These are phyloP conservation scores for Coniochaeta ligniaria DNA, from an alignment of 2,329 filamentous ascomycete genomes.

Conservation along the genomic window DNA sequence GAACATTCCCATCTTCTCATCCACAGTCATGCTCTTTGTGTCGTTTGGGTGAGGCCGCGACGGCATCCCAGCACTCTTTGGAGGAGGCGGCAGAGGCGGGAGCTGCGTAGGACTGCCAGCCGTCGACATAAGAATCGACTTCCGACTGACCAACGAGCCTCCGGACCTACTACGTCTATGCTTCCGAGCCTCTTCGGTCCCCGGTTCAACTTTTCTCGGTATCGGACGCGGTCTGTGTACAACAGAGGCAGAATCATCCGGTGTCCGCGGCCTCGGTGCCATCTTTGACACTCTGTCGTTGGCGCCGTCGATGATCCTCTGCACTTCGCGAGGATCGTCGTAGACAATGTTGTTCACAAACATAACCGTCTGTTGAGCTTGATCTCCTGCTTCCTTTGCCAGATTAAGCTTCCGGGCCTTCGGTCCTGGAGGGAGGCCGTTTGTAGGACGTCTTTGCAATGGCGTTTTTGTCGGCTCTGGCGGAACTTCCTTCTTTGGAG, in stretches of 20 bases:
- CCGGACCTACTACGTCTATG: slow-evolving; percentile 44
- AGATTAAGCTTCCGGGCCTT: slow-evolving; percentile 27
- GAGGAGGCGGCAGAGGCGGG: slow-evolving; percentile 43
- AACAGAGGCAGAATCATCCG: slow-evolving; percentile 26
- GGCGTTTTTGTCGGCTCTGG: slow-evolving; percentile 28
- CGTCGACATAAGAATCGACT: slow-evolving; percentile 34
- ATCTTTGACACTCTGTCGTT: slow-evolving; percentile 22
- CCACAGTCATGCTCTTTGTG: slow-evolving; percentile 50
- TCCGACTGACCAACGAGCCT: slow-evolving; percentile 35
- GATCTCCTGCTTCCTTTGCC: slow-evolving; percentile 17
- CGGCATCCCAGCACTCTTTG: slow-evolving; percentile 31
- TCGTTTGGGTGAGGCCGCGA: slow-evolving; percentile 39
- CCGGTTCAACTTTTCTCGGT: slow-evolving; percentile 38
- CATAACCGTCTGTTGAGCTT: slow-evolving; percentile 42
- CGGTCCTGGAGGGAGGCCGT: slow-evolving; percentile 42
- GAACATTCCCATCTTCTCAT: slow-evolving; percentile 48
- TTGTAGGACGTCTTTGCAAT: slow-evolving; percentile 35
- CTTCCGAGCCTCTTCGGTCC: slow-evolving; percentile 30
- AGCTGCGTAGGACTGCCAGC: slow-evolving; percentile 40
- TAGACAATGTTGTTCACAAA: slow-evolving; percentile 50
- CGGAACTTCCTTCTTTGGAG: slow-evolving; percentile 19
- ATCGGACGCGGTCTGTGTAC: slow-evolving; percentile 51
- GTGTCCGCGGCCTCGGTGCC: slow-evolving; percentile 12
- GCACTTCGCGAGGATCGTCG: slow-evolving; percentile 40
- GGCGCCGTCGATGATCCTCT: slow-evolving; percentile 39